Conservation (phyloP, 2,329 filamentous ascomycete species). For the Colletotrichum scovillei region DNA sequence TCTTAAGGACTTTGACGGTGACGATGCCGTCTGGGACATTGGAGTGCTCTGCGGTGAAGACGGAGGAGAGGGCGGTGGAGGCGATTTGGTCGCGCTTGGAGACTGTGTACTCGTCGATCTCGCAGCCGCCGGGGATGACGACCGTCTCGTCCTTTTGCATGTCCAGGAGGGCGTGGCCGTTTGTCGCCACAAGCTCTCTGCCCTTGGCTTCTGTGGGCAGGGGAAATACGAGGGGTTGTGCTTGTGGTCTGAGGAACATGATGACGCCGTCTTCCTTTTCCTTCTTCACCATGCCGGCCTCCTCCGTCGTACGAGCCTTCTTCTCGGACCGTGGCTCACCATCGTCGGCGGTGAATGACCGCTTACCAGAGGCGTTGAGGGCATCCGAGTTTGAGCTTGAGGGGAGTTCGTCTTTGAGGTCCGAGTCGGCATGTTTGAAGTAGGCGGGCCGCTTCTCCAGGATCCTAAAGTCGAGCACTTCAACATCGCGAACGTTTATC, state of each 20-base stretch:
- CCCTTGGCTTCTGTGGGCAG: conserved; percentile 58
- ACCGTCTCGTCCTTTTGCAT: conserved; percentile 61
- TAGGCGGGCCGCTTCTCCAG: conserved; percentile 64
- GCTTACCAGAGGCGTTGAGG: conserved; percentile 61
- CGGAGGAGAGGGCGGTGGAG: conserved; percentile 63
- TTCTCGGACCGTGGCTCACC: conserved; percentile 54
- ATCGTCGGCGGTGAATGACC: conserved; percentile 58
- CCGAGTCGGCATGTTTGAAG: conserved; percentile 45
- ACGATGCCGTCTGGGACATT: conserved; percentile 64
- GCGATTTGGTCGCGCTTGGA: conserved; percentile 69
- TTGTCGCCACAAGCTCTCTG: conserved; percentile 58
- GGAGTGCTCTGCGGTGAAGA: conserved; percentile 67
- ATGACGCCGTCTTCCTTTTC: conserved; percentile 62
- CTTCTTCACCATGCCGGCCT: conserved; percentile 39
- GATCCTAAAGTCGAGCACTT: conserved; percentile 68
- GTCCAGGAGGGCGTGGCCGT: conserved; percentile 63
- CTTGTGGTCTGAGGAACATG: conserved; percentile 63
- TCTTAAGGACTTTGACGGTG: conserved; percentile 72
- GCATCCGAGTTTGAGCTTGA: conserved; percentile 47
- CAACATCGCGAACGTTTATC: conserved; percentile 60
- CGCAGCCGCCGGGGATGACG: conserved; percentile 60
- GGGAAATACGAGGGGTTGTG: conserved; percentile 63
- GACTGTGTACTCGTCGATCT: conserved; percentile 64
- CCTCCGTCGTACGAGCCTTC: conserved; percentile 52
- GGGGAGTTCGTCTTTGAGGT: conserved; percentile 24